Base-by-base conservation (phyloP, 257 asterid species). In the Petunia axillaris region DNA sequence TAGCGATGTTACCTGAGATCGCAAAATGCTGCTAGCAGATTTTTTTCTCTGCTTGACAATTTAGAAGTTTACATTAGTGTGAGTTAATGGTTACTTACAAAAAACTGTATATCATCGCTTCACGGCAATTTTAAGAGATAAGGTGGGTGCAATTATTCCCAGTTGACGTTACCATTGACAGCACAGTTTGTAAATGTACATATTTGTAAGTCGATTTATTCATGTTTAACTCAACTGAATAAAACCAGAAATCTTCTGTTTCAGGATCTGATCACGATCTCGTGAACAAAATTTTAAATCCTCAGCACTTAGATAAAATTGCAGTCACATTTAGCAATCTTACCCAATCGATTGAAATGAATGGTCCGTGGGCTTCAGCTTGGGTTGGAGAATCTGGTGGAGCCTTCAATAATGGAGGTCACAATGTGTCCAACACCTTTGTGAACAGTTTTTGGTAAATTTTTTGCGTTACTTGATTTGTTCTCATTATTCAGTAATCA, bases 331-430 rank as follows among this genome's bases (percentile, higher is more conserved):
- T 91, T 82, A 76, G 87, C 58, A 84, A 85, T 85, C 86, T 95
- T 81, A 76, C 76, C 43, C 82, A 84, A 65, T 89, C 91, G 81
- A 87, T 92, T 85, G 81, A 84, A 85, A 83, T 44, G 16, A 81
- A 81, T 54, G 96, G 97, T 52, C 91, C 97, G 48, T 95, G 97
- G 98, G 83, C 97, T 76, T 87, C 88, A 71, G 91, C 95, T 3
- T 95, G 99, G 99, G 95, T 95, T 64, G 91, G 97, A 35, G 99
- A 95, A 81, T 89, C 99, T 3, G 99, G 99, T 64, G 99, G 98
- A 40, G 93, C 95, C 70, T 92, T 14, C 85, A 93, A 91, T 85
- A 95, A 76, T 50, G 98, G 99, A 46, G 94, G 91, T 63, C 81
- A 55, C 79, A 87, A 82, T 46, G 89, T 91, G 77, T 93, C 99